phyloP scores from a whole-genome alignment of 805 yeast species.

The Wickerhamiella occidentalis region DNA sequence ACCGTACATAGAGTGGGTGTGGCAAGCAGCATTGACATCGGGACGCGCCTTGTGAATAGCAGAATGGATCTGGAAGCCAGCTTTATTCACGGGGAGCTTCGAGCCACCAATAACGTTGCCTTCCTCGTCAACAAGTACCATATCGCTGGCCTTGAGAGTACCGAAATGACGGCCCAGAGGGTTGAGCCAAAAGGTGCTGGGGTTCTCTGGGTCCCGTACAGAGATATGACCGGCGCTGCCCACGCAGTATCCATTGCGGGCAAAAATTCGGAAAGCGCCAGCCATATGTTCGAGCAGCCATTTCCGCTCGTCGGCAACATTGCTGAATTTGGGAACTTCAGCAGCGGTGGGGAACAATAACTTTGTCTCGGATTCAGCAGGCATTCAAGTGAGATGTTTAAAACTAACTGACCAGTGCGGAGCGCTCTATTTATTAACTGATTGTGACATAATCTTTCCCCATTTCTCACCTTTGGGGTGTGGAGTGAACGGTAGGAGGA shows the following conservation, averaged over 20 bases:
- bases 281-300: conserved; percentile 53
- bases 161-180: conserved; percentile 73
- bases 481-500: conserved; percentile 6
- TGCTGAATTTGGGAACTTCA: conserved; percentile 17
- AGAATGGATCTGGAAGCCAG: conserved; percentile 61
- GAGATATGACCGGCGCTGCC: conserved; percentile 84
- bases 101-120: conserved; percentile 55
- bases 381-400: background rate
- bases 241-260: conserved; percentile 62
- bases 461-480: background rate
- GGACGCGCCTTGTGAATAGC: conserved; percentile 57
- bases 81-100: conserved; percentile 45
- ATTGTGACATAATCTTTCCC: background rate
- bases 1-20: conserved; percentile 54
- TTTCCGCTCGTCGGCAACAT: conserved; percentile 18
- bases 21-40: conserved; percentile 61
- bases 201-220: conserved; percentile 69
- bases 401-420: background rate
- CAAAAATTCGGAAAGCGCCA: conserved; percentile 71
- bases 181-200: conserved; percentile 79
- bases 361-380: background rate
- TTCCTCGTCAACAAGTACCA: conserved; percentile 50
- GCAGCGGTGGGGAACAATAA: conserved; percentile 17
- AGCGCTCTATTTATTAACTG: background rate
- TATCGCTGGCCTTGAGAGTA: conserved; percentile 44